Evolutionary conservation across 139 green algal species (phyloP), one percentile per base, ranked within the genome.

Genomic region (Auxenochlorella protothecoides): DNA sequence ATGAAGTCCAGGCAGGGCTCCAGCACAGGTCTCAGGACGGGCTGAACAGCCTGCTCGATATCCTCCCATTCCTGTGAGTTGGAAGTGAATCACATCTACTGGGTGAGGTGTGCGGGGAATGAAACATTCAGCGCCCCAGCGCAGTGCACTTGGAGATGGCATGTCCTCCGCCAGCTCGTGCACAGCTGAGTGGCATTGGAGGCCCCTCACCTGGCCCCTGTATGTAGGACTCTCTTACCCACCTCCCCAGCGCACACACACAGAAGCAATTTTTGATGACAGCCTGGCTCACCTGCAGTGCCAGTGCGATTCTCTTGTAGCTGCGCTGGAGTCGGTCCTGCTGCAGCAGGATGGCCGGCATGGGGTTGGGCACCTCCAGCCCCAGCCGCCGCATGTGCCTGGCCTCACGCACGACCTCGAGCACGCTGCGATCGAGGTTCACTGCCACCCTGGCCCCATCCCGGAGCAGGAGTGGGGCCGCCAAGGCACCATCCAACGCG

Each of bases 351-450:
- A 96, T 85, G 73, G 88, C 87, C 69, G 83, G 81, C 4, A 91
- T 91, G 10, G 68, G 76, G 69, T 96, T 86, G 6, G 92, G 92
- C 53, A 97, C 87, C 10, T 87, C 74, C 16, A 96, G 85, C 63
- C 84, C 85, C 74, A 96, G 88, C 61, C 86, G 83, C 83, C 91
- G 87, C 84, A 97, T 86, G 78, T 91, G 90, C 77, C 90, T 91
- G 68, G 90, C 85, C 90, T 97, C 92, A 69, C 82, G 72, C 65
- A 96, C 89, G 53, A 96, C 83, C 85, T 94, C 82, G 85, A 93
- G 85, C 65, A 97, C 87, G 54, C 90, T 86, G 66, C 87, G 89
- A 80, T 96, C 89, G 67, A 97, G 93, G 79, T 97, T 97, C 66
- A 97, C 90, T 55, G 92, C 73, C 59, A 85, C 72, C 51, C 79